phyloP scores from a whole-genome alignment of 139 green algal genomes.

The Auxenochlorella pyrenoidosa region DNA sequence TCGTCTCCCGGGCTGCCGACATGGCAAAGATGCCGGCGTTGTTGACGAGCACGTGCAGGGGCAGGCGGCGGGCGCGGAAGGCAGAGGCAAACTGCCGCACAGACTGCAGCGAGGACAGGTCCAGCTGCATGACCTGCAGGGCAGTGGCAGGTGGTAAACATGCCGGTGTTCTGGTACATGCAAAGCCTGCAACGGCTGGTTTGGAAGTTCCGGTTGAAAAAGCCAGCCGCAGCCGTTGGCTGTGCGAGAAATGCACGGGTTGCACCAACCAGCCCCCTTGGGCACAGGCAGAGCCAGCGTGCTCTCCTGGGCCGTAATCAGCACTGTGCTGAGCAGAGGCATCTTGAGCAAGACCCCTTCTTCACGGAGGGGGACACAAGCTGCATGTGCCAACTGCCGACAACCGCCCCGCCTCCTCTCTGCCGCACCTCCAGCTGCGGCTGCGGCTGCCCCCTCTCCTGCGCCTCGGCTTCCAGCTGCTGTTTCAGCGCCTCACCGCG shows the following conservation, averaged over 20 bases:
- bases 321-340: neutral
- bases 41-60: slow-evolving; percentile 90
- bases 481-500: slow-evolving; percentile 58
- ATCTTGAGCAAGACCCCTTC: too few relatives aligned
- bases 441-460: neutral
- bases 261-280: too few relatives aligned
- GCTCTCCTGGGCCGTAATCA: too few relatives aligned
- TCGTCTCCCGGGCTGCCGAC: slow-evolving; percentile 55
- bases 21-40: slow-evolving; percentile 76
- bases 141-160: neutral
- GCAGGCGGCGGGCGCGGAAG: slow-evolving; percentile 60
- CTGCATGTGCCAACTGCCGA: neutral
- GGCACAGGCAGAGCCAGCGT: too few relatives aligned
- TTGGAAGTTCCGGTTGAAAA: too few relatives aligned
- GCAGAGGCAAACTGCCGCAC: slow-evolving; percentile 70
- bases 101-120: slow-evolving; percentile 81
- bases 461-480: slow-evolving; percentile 50
- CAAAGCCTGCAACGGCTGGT: too few relatives aligned
- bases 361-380: neutral
- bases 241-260: too few relatives aligned
- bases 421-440: slow-evolving; percentile 45
- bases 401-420: neutral
- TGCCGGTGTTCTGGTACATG: too few relatives aligned
- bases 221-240: too few relatives aligned
- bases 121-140: slow-evolving; percentile 74